These are phyloP conservation scores for Kazachstania taianensis DNA, from an alignment of 805 yeast genomes.

Conservation along the genomic window DNA sequence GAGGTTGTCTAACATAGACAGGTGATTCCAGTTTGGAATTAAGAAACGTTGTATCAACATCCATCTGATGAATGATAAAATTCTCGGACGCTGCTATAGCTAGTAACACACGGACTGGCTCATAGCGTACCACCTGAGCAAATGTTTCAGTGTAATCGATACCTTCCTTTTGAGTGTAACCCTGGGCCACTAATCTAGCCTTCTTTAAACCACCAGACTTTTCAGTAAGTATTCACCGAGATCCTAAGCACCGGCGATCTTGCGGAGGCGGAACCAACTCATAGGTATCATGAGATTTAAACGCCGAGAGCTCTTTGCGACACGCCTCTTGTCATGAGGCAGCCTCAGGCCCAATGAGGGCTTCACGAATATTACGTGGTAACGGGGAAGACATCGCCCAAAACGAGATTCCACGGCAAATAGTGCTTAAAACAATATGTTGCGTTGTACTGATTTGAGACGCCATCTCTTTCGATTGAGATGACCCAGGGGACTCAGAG, in stretches of 20 bases:
- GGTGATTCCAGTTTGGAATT: neutral
- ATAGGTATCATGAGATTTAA: conserved; percentile 6
- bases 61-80: conserved; percentile 14
- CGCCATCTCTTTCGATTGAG: neutral
- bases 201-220: conserved; percentile 11
- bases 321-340: conserved; percentile 4
- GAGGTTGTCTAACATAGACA: conserved; percentile 4
- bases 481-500: neutral
- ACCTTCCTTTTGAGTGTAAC: conserved; percentile 17
- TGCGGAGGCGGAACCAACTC: conserved; percentile 4
- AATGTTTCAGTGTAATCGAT: conserved; percentile 20
- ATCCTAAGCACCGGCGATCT: conserved; percentile 6
- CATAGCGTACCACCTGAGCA: conserved; percentile 22
- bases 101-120: conserved; percentile 8
- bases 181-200: conserved; percentile 22
- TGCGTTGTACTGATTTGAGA: neutral
- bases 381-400: neutral
- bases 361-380: neutral
- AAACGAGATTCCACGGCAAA: neutral
- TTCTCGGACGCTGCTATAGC: conserved; percentile 3
- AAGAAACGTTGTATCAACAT: conserved; percentile 15
- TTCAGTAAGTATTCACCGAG: conserved; percentile 15
- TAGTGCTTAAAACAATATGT: neutral
- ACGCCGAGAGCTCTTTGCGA: conserved; percentile 5
- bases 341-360: neutral